Conservation (phyloP, 257 asterid genomes). For the Nyctanthes arbortristis region DNA sequence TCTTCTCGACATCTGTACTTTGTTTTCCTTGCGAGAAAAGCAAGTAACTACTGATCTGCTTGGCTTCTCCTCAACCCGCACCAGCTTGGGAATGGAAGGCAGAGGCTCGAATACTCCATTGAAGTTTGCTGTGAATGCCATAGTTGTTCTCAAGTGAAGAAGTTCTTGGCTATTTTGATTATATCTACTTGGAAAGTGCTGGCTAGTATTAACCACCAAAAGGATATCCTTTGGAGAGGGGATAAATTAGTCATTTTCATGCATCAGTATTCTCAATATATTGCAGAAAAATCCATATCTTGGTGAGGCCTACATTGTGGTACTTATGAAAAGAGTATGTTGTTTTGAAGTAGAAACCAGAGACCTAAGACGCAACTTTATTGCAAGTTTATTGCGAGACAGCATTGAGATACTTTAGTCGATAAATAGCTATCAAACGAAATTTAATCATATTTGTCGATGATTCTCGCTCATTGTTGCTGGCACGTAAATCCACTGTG, state of each 20-base stretch:
- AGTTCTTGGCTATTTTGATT: slow-evolving; percentile 3
- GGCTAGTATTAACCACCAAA: slow-evolving; percentile 37
- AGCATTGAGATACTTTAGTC: neutral
- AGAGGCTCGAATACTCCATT: slow-evolving; percentile 44
- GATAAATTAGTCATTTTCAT: slow-evolving; percentile 24
- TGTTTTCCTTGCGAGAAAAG: slow-evolving; percentile 22
- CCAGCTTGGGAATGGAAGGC: slow-evolving; percentile 34
- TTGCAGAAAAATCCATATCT: neutral
- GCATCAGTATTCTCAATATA: neutral
- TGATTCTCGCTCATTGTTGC: too few species aligned
- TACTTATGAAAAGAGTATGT: neutral
- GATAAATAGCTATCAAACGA: neutral
- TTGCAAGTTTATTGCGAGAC: too few species aligned
- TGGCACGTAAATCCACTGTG: neutral
- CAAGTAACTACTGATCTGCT: slow-evolving; percentile 22
- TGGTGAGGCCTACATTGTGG: neutral
- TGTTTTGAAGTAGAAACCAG: neutral
- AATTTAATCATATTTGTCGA: neutral
- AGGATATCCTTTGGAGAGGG: slow-evolving; percentile 27
- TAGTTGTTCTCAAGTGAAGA: slow-evolving; percentile 18
- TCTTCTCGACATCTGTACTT: slow-evolving; percentile 41
- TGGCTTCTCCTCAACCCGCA: slow-evolving; percentile 10
- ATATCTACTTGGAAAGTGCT: slow-evolving; percentile 29
- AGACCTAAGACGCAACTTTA: neutral
- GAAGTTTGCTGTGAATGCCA: slow-evolving; percentile 47